Conservation (phyloP, 78 protist genomes). For the Tieghemostelium lacteum region DNA sequence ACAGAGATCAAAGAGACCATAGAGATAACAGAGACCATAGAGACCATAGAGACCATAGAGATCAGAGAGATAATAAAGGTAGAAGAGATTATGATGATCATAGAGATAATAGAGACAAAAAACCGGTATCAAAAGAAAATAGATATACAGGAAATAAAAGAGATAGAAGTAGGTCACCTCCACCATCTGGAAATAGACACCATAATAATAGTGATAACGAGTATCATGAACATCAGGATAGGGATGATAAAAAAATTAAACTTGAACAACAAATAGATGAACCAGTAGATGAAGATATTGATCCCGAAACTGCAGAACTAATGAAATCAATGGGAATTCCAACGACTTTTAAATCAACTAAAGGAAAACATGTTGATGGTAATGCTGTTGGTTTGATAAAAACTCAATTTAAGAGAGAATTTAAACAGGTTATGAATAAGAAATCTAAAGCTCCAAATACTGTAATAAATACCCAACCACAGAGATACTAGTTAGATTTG, state of each 20-base stretch:
- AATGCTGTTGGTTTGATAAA: conserved; percentile 12
- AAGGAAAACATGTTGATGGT: conserved; percentile 28
- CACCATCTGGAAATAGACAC: too few species aligned
- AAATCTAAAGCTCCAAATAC: too few species aligned
- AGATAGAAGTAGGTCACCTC: background rate
- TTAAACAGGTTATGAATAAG: conserved; percentile 37
- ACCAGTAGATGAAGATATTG: conserved; percentile 1
- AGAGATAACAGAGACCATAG: background rate
- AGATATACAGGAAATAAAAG: too few species aligned
- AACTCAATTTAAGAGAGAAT: conserved; percentile 25
- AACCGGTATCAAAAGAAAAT: too few species aligned
- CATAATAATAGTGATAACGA: background rate
- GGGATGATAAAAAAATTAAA: background rate
- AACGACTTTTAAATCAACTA: background rate
- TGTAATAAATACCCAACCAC: too few species aligned
- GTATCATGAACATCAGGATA: background rate
- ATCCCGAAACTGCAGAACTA: conserved; percentile 24
- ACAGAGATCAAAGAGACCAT: background rate
- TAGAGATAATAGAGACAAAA: background rate
- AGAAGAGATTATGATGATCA: background rate
- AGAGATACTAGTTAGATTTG: too few species aligned
- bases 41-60: background rate
- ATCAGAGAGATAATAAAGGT: background rate
- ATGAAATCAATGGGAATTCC: conserved; percentile 36
- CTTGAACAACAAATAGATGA: background rate